Percentiles rank a stretch among this genome's conserved stretches.
Evolutionary conservation across 2,329 filamentous ascomycete genomes (phyloP).

Genomic region (Mariannaea elegans): DNA sequence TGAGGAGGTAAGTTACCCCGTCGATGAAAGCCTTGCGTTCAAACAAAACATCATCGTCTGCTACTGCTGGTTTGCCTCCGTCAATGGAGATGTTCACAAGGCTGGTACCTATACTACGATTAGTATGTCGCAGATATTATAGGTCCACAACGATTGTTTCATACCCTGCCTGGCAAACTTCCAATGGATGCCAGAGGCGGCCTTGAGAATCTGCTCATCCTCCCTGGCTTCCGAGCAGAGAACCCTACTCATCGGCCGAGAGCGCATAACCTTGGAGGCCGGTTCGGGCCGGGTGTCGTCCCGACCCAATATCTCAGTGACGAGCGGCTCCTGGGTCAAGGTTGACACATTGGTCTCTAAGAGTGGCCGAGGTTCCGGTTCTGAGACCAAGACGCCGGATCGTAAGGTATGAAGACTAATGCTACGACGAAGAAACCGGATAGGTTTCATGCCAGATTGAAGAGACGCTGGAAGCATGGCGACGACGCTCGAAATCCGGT

Average conservation of each 20-base stretch:
- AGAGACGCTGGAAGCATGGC: constrained; percentile 62
- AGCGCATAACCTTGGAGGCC: constrained; percentile 13
- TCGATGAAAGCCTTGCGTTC: constrained; percentile 72
- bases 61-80: constrained; percentile 35
- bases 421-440: constrained; percentile 58
- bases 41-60: constrained; percentile 39
- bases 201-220: constrained; percentile 33
- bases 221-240: constrained; percentile 37
- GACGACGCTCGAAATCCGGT: constrained; percentile 58
- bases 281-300: constrained; percentile 3
- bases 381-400: constrained; percentile 22
- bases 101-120: constrained; percentile 32
- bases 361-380: constrained; percentile 28
- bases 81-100: constrained; percentile 42
- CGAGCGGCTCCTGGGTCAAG: constrained; percentile 20
- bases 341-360: constrained; percentile 31
- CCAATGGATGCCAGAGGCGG: constrained; percentile 45
- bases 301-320: constrained; percentile 26
- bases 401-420: constrained; percentile 45
- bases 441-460: constrained; percentile 58
- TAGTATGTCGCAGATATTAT: neutral
- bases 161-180: constrained; percentile 46
- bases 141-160: neutral
- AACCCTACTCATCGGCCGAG: constrained; percentile 36
- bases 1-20: constrained; percentile 70